Evolutionary conservation across 2,329 filamentous ascomycete genomes (phyloP), one percentile per base, ranked within the genome.

Genomic region (Emydomyces testavorans): DNA sequence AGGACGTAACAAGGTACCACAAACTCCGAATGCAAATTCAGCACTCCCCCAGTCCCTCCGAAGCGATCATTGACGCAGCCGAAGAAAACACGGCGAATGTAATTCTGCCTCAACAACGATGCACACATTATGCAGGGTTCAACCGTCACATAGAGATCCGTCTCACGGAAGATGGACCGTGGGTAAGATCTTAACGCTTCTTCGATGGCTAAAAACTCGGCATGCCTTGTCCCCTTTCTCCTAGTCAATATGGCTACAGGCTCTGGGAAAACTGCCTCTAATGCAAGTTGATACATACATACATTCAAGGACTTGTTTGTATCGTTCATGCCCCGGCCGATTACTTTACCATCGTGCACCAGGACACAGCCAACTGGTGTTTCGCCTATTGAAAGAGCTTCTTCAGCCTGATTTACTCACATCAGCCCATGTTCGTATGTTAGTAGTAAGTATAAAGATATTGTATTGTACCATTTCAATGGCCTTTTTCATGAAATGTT

Each of bases 61-160:
- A 98, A 98, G 50, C 93, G 85, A 69, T 98, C 92, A 64, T 98
- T 98, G 58, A 85, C 79, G 51, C 89, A 94, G 3, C 92, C 93
- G 65, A 92, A 98, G 65, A 90, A 96, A 26, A 98, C 92, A 56
- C 83, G 83, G 53, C 83, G 79, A 65, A 98, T 88, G 11, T 80
- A 78, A 54, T 93, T 82, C 66, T 98, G 93, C 44, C 88, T 80
- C 43, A 98, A 75, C 46, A 93, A 79, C 5, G 88, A 93, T 10
- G 92, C 92, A 63, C 92, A 98, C 92, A 98, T 98, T 69, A 98
- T 87, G 65, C 92, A 98, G 3, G 92, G 92, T 68, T 98, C 93
- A 46, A 98, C 90, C 0, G 92, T 98, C 41, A 98, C 92, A 65
- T 98, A 98, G 44, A 98, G 78, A 60, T 83, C 80, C 7, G 80